Evolutionary conservation across 1,139 yeast species (phyloP), one percentile per base, ranked within the genome.

Genomic region (Diutina scorzettiae): DNA sequence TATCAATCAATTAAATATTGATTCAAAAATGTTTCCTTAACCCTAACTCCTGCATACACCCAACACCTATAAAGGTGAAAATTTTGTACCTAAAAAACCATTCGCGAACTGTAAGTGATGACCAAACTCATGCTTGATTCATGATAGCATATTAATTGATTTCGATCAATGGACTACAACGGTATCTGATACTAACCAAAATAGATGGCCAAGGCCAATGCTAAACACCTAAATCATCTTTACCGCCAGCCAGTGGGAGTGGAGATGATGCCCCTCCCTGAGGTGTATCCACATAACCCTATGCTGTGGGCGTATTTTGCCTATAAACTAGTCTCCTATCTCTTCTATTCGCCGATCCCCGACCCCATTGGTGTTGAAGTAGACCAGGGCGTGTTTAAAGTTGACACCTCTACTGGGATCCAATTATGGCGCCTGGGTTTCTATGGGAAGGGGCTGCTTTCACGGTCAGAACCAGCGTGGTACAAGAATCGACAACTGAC

Each of bases 401-500:
- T 78, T 1, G 51, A 52, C 2, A 69, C 71, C 43, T 61, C 56
- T 1, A 50, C 53, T 0, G 76, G 71, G 34, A 81, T 80, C 75
- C 58, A 59, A 25, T 63, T 91, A 7, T 91, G 98, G 97, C 62
- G 70, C 25, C 73, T 73, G 53, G 99, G 99, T 0, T 91, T 87
- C 55, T 93, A 86, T 55, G 99, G 99, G 8, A 91, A 91, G 53
- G 99, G 98, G 2, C 71, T 76, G 4, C 63, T 87, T 42, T 83
- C 95, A 29, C 67, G 99, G 49, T 82, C 95, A 45, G 96, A 91
- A 53, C 96, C 98, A 0, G 78, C 95, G 0, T 91, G 97, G 97
- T 60, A 58, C 40, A 66, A 66, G 12, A 70, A 97, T 43, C 70
- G 14, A 48, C 61, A 18, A 69, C 77, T 9, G 66, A 80, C 43